These are phyloP conservation scores for Epichloe typhina DNA, from an alignment of 2,329 filamentous ascomycete species.

Conservation along the genomic window DNA sequence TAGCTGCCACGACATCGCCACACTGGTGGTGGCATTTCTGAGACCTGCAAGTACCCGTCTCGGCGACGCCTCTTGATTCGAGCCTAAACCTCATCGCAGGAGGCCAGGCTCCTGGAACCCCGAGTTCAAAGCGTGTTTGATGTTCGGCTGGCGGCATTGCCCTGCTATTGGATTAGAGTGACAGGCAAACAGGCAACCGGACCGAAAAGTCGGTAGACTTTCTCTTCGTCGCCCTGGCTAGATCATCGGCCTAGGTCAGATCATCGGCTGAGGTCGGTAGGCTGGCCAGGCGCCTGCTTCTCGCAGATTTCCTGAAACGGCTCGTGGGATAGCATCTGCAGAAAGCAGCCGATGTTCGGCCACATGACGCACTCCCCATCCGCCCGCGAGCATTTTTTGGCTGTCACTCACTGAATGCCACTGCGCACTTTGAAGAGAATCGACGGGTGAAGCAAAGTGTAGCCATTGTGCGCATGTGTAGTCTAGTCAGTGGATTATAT, in stretches of 20 bases:
- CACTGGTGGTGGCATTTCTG: conserved; percentile 6
- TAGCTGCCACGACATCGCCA: not conserved
- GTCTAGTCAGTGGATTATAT: not conserved
- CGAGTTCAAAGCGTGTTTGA: conserved; percentile 2
- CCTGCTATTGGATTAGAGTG: conserved; percentile 3
- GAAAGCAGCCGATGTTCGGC: not conserved
- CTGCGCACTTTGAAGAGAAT: not conserved
- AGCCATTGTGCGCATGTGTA: not conserved
- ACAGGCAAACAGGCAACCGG: conserved; percentile 7
- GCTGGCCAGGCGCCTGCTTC: not conserved
- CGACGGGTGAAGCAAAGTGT: not conserved
- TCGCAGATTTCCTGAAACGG: not conserved
- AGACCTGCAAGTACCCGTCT: conserved; percentile 10
- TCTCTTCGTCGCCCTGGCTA: not conserved
- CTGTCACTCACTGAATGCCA: not conserved
- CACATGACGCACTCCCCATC: not conserved
- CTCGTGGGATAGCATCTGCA: not conserved
- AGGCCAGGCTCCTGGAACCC: not conserved
- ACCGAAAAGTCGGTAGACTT: conserved; percentile 8
- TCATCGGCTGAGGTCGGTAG: not conserved
- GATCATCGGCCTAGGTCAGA: not conserved
- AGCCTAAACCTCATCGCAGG: conserved; percentile 2
- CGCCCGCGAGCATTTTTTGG: not conserved
- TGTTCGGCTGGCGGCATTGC: conserved; percentile 6
- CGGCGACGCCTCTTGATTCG: conserved; percentile 8